Conservation (phyloP, 371 early-diverging fungal species). For the Umbelopsis sp. region DNA sequence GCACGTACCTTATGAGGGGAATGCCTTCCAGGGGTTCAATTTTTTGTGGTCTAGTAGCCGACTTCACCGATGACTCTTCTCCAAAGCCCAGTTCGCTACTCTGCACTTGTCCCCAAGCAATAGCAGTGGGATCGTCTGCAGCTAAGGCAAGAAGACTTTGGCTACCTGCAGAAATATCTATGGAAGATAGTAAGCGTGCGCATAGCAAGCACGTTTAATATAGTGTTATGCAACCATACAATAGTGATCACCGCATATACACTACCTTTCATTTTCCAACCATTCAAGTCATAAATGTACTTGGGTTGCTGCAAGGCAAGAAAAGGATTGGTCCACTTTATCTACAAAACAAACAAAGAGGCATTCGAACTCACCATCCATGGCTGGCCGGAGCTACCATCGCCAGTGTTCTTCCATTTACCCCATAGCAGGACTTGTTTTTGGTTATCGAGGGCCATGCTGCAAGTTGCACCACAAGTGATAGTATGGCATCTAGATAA, state of each 20-base stretch:
- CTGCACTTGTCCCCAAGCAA: slow-evolving; percentile 50
- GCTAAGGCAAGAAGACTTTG: slow-evolving; percentile 41
- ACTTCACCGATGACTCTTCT: slow-evolving; percentile 34
- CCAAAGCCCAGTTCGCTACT: slow-evolving; percentile 47
- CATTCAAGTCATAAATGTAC: slow-evolving; percentile 45
- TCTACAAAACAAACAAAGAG: background rate
- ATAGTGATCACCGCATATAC: no score
- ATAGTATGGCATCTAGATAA: slow-evolving; percentile 35
- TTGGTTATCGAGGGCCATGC: slow-evolving; percentile 47
- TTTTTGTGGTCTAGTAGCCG: slow-evolving; percentile 45
- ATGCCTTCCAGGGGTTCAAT: slow-evolving; percentile 47
- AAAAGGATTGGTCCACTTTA: background rate
- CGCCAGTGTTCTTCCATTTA: slow-evolving; percentile 55
- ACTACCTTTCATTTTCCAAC: slow-evolving; percentile 31
- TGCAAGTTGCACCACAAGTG: slow-evolving; percentile 47
- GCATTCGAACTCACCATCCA: slow-evolving; percentile 36
- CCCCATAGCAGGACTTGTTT: slow-evolving; percentile 48
- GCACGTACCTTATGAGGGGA: slow-evolving; percentile 28
- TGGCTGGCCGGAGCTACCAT: slow-evolving; percentile 50
- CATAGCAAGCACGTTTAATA: slow-evolving; percentile 17
- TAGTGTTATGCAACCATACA: background rate
- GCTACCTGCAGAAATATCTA: slow-evolving; percentile 37
- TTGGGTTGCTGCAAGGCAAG: slow-evolving; percentile 29
- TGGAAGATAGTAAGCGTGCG: no score
- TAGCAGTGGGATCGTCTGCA: slow-evolving; percentile 32